A percentile compares a stretch with the other conserved stretches of the same genome.
These are phyloP conservation scores for Plasmopara viticola DNA, from an alignment of 352 stramenopile species.

Conservation along the genomic window DNA sequence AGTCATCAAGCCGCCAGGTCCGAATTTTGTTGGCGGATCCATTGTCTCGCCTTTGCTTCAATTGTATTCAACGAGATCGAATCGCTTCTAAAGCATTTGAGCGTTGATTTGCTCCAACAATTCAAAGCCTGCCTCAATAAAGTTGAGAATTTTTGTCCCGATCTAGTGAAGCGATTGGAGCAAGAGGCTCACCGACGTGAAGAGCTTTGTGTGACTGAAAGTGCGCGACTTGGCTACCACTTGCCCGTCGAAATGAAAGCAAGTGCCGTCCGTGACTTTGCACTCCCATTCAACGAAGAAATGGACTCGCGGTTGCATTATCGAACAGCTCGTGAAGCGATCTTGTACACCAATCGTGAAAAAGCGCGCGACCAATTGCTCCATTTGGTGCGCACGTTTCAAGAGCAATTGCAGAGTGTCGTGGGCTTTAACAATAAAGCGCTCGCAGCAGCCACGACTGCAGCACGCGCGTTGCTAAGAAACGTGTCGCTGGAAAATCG, in stretches of 20 bases:
- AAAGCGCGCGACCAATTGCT: conserved; percentile 60
- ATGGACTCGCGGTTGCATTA: conserved; percentile 67
- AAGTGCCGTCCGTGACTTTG: conserved; percentile 42
- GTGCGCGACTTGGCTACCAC: conserved; percentile 40
- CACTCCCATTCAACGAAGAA: conserved; percentile 60
- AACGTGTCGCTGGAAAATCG: conserved; percentile 47
- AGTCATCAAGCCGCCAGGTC: conserved; percentile 5
- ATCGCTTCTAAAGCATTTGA: conserved; percentile 25
- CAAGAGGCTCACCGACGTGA: conserved; percentile 27
- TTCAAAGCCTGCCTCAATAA: conserved; percentile 21
- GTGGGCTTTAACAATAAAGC: conserved; percentile 32
- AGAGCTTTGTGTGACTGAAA: conserved; percentile 45
- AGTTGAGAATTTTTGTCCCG: conserved; percentile 21
- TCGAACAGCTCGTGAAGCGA: conserved; percentile 37
- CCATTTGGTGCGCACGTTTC: conserved; percentile 46
- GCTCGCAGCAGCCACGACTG: conserved; percentile 19
- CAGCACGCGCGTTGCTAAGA: conserved; percentile 27
- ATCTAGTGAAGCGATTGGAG: conserved; percentile 28
- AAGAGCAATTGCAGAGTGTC: conserved; percentile 52
- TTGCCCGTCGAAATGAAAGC: conserved; percentile 53
- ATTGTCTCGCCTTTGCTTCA: conserved; percentile 35
- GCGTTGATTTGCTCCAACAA: conserved; percentile 24
- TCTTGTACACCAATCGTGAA: conserved; percentile 62
- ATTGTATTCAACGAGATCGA: conserved; percentile 35
- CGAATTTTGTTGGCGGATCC: conserved; percentile 41